phyloP scores from a whole-genome alignment of 257 asterid species.

The Gentiana straminea region DNA sequence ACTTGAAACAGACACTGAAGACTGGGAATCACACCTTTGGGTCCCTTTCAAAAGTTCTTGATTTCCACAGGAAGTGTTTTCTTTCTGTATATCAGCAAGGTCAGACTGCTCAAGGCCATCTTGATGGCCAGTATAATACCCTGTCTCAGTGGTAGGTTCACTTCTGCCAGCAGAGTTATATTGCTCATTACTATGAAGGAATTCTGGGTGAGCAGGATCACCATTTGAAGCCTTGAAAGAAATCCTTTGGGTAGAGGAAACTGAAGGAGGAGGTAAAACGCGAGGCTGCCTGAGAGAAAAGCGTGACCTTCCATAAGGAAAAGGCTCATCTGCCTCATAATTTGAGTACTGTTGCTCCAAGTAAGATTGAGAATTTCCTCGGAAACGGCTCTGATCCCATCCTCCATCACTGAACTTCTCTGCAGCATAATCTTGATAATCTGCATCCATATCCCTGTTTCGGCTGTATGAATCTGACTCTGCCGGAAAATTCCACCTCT shows the following conservation, averaged over 20 bases:
- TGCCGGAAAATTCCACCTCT: slow-evolving; percentile 55
- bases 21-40: slow-evolving; percentile 79
- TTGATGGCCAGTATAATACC: slow-evolving; percentile 42
- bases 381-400: slow-evolving; percentile 52
- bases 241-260: slow-evolving; percentile 51
- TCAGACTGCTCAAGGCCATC: slow-evolving; percentile 39
- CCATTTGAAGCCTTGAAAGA: slow-evolving; percentile 34
- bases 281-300: slow-evolving; percentile 90
- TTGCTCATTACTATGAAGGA: slow-evolving; percentile 29
- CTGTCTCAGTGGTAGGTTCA: slow-evolving; percentile 33
- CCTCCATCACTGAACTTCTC: slow-evolving; percentile 56
- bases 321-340: slow-evolving; percentile 51
- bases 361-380: slow-evolving; percentile 37
- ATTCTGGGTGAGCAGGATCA: slow-evolving; percentile 36
- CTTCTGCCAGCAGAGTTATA: slow-evolving; percentile 29
- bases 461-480: slow-evolving; percentile 47
- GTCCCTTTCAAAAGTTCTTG: slow-evolving; percentile 30
- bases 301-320: slow-evolving; percentile 73
- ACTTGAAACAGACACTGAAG: slow-evolving; percentile 93
- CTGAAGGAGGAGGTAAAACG: slow-evolving; percentile 81
- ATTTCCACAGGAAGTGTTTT: slow-evolving; percentile 30
- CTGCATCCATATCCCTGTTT: slow-evolving; percentile 46
- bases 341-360: slow-evolving; percentile 50
- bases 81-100: slow-evolving; percentile 31
- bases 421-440: slow-evolving; percentile 38